Evolutionary conservation across 2,329 filamentous ascomycete species (phyloP).

Genomic region (Emergomyces africanus): DNA sequence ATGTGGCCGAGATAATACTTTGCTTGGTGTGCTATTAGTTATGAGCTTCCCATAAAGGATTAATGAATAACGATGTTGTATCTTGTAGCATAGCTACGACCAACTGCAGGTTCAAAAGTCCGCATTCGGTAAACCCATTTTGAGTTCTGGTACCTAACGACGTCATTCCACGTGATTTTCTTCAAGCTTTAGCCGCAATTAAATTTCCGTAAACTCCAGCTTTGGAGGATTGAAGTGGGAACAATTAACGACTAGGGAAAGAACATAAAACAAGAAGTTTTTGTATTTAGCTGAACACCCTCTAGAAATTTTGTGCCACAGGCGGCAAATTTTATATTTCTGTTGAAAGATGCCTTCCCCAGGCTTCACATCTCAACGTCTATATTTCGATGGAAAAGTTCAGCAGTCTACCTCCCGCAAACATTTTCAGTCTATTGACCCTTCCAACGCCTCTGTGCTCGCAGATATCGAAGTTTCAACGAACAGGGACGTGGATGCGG

Average conservation of each 20-base stretch:
- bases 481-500: conserved; percentile 53
- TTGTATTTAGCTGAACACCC: not conserved
- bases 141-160: no score
- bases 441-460: conserved; percentile 54
- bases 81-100: no score
- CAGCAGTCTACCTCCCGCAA: conserved; percentile 47
- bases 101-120: no score
- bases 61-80: no score
- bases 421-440: conserved; percentile 62
- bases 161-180: conserved; percentile 3
- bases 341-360: conserved; percentile 16
- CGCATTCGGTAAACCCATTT: no score
- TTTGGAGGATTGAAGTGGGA: no score
- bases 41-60: no score
- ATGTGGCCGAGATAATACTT: no score
- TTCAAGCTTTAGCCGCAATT: not conserved
- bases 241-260: not conserved
- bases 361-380: conserved; percentile 43
- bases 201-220: no score
- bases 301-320: not conserved
- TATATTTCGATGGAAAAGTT: conserved; percentile 62
- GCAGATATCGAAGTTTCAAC: conserved; percentile 63
- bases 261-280: not conserved
- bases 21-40: no score
- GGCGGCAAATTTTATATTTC: not conserved